Percentiles rank a stretch among this genome's conserved stretches.
Evolutionary conservation across 805 yeast genomes (phyloP).

Genomic region (Myxozyma monticola): DNA sequence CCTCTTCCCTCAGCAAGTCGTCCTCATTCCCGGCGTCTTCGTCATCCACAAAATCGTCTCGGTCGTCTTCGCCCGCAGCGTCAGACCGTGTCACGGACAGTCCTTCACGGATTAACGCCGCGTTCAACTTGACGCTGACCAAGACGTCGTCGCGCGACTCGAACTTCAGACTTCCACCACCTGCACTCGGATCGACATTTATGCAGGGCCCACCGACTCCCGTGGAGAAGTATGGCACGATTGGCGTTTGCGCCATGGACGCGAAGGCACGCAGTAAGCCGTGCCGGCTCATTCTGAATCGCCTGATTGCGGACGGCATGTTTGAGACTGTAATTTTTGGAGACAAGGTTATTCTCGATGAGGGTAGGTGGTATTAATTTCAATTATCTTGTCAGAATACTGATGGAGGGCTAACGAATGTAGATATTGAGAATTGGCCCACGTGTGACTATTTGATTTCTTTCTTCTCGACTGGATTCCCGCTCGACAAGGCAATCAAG

Average conservation of each 20-base stretch:
- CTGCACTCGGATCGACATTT: conserved; percentile 23
- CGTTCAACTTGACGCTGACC: conserved; percentile 19
- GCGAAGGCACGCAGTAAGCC: conserved; percentile 95
- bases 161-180: conserved; percentile 13
- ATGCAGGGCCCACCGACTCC: conserved; percentile 29
- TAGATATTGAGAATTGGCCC: conserved; percentile 91
- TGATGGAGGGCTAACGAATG: not conserved
- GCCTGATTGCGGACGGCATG: conserved; percentile 83
- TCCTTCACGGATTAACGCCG: conserved; percentile 18
- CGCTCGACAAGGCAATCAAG: conserved; percentile 89
- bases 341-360: conserved; percentile 94
- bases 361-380: conserved; percentile 40
- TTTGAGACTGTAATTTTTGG: conserved; percentile 97
- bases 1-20: conserved; percentile 4
- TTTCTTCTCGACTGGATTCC: conserved; percentile 95
- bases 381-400: not conserved
- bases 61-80: conserved; percentile 8
- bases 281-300: conserved; percentile 82
- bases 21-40: conserved; percentile 5
- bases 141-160: conserved; percentile 27
- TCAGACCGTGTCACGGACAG: conserved; percentile 15
- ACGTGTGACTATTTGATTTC: conserved; percentile 93
- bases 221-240: conserved; percentile 64
- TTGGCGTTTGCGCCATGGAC: conserved; percentile 99
- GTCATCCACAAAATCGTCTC: not conserved